These are phyloP conservation scores for Acanthamoeba castellanii DNA, from an alignment of 208 protist genomes.

Conservation along the genomic window DNA sequence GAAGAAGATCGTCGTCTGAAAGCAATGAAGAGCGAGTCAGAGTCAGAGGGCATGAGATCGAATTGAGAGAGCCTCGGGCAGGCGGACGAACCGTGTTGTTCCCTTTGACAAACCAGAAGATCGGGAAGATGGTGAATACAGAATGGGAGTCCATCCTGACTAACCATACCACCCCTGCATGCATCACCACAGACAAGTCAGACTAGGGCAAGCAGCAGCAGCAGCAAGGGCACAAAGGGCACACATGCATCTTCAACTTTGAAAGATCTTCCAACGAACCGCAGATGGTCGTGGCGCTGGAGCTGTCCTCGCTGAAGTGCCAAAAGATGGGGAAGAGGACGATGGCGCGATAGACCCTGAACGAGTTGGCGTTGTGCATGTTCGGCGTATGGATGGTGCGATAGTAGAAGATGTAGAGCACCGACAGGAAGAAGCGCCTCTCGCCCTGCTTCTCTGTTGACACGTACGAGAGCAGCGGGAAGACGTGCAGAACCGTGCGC, in stretches of 20 bases:
- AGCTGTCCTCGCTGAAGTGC: background rate
- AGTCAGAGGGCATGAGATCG: background rate
- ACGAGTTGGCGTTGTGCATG: background rate
- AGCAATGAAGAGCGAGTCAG: background rate
- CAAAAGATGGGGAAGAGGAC: background rate
- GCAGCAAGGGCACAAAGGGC: too few species aligned
- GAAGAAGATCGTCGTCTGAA: background rate
- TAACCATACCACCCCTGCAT: too few species aligned
- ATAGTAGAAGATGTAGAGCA: constrained; percentile 51
- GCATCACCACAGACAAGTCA: too few species aligned
- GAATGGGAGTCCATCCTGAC: too few species aligned
- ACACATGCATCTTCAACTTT: too few species aligned
- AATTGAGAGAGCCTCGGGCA: too few species aligned
- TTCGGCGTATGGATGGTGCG: background rate
- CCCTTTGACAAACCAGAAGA: too few species aligned
- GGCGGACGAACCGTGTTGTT: too few species aligned
- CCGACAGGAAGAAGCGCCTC: background rate
- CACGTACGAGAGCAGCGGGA: constrained; percentile 21
- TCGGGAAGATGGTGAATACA: too few species aligned
- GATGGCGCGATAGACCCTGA: background rate
- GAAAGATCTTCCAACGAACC: background rate
- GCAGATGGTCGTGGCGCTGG: background rate
- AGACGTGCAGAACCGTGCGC: background rate
- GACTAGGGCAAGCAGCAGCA: too few species aligned
- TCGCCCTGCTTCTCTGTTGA: background rate